phyloP scores from a whole-genome alignment of 805 yeast genomes.

The Starmerella potacharoeniae region DNA sequence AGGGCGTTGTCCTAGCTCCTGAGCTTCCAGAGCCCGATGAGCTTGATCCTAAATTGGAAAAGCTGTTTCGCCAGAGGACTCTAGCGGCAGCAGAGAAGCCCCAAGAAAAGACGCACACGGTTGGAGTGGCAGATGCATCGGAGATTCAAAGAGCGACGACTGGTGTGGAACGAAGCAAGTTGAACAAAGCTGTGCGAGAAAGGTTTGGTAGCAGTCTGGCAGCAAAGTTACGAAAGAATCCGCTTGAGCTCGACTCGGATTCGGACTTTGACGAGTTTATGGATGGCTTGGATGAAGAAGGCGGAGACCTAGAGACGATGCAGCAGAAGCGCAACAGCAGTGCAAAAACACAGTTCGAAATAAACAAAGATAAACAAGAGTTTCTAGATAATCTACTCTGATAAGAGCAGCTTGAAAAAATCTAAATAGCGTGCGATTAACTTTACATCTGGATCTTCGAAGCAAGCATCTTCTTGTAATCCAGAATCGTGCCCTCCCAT shows the following conservation, averaged over 20 bases:
- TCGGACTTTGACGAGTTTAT: conserved; percentile 22
- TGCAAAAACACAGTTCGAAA: background rate
- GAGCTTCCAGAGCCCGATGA: background rate
- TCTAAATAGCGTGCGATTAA: background rate
- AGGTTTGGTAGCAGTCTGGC: conserved; percentile 10
- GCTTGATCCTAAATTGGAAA: conserved; percentile 4
- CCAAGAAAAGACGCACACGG: background rate
- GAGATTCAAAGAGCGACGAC: conserved; percentile 15
- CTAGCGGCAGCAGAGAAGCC: background rate
- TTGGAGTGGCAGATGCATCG: background rate
- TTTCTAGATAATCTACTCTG: conserved; percentile 14
- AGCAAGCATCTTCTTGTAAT: conserved; percentile 91
- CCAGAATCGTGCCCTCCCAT: conserved; percentile 88
- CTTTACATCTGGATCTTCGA: conserved; percentile 43
- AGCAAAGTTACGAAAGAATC: conserved; percentile 2
- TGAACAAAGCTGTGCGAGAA: conserved; percentile 12
- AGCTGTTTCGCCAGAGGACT: background rate
- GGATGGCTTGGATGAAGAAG: conserved; percentile 10
- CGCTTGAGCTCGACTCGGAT: conserved; percentile 17
- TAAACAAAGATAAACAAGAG: conserved; percentile 11
- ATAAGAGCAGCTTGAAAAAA: background rate
- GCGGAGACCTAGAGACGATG: background rate
- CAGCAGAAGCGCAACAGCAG: background rate
- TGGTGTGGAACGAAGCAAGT: conserved; percentile 13
- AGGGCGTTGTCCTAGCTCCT: background rate